Evolutionary conservation across 1,139 yeast genomes (phyloP), one percentile per base, ranked within the genome.

Genomic region (Scheffersomyces illinoinensis): DNA sequence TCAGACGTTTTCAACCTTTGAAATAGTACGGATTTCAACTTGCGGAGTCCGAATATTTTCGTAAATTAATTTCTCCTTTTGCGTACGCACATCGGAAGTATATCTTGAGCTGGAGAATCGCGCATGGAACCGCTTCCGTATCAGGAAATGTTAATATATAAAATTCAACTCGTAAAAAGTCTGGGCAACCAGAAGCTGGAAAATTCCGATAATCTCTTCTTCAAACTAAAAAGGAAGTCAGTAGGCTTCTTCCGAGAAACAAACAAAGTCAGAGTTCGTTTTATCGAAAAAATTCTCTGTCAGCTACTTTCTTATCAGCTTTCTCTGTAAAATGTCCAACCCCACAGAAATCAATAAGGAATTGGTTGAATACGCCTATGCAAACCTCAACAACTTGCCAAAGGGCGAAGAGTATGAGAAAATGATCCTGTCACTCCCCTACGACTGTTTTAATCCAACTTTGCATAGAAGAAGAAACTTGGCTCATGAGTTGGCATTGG

Each of bases 301-400:
- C 7, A 8, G 43, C 14, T 33, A 3, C 17, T 2, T 33, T 33
- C 17, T 10, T 33, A 5, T 33, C 33, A 24, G 10, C 33, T 24
- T 4, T 33, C 43, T 14, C 12, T 17, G 10, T 21, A 20, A 18
- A 7, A 59, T 57, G 62, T 10, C 59, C 2, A 52, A 48, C 24
- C 50, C 51, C 20, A 55, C 69, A 6, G 71, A 67, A 53, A 71
- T 75, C 61, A 69, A 79, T 64, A 55, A 70, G 23, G 79, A 79
- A 55, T 70, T 81, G 53, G 79, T 82, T 47, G 70, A 73, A 20
- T 82, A 70, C 64, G 85, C 84, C 12, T 75, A 76, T 61, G 67
- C 71, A 4, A 79, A 79, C 62, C 71, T 82, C 60, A 65, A 74
- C 53, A 73, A 80, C 59, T 64, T 84, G 10, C 87, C 87, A 8